phyloP scores from a whole-genome alignment of 441 rosid genomes.

The Melastoma candidum region DNA sequence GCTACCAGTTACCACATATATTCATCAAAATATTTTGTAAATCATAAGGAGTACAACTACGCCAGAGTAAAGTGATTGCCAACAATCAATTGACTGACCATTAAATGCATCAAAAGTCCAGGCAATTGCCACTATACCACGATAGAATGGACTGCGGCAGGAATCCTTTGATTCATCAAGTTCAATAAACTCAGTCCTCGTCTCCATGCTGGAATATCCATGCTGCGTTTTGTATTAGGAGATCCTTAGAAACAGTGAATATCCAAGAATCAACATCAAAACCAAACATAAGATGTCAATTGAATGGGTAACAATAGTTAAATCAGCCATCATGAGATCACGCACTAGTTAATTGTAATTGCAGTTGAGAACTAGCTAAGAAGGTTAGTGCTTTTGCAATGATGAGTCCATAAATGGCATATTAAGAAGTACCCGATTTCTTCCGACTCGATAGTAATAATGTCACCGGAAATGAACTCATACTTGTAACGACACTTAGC shows the following conservation, averaged over 20 bases:
- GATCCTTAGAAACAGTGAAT: conserved; percentile 97
- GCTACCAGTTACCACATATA: no score
- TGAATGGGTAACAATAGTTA: not conserved
- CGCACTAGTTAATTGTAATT: no score
- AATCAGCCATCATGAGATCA: no score
- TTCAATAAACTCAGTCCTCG: conserved; percentile 75
- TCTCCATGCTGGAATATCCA: conserved; percentile 88
- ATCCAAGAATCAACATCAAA: conserved; percentile 83
- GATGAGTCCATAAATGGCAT: no score
- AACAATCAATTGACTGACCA: no score
- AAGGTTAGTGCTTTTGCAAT: not conserved
- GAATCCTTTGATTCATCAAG: conserved; percentile 52
- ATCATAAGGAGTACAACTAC: no score
- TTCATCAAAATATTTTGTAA: no score
- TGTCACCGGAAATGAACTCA: conserved; percentile 87
- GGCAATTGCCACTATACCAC: conserved; percentile 46
- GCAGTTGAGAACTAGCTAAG: no score
- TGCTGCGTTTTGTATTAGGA: conserved; percentile 99
- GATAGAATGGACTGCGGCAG: conserved; percentile 81
- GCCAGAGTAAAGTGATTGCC: no score
- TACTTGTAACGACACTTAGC: conserved; percentile 81
- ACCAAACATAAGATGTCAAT: conserved; percentile 20
- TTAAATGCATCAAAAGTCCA: not conserved
- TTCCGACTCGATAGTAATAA: conserved; percentile 62
- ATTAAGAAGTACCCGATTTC: conserved; percentile 54